phyloP scores from a whole-genome alignment of 352 stramenopile species.

The Phytophthora rubi region DNA sequence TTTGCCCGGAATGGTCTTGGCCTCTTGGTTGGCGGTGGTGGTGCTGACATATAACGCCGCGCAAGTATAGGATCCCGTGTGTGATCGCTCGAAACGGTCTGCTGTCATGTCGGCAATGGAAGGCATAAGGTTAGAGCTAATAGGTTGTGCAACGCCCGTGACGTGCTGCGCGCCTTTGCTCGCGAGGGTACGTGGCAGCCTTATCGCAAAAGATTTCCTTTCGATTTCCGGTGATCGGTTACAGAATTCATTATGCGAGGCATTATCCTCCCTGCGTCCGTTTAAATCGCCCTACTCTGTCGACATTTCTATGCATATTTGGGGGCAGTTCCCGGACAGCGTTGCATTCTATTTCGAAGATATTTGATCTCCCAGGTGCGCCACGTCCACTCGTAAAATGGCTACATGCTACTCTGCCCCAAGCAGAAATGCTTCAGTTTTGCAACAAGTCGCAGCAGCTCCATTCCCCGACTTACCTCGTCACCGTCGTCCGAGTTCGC shows the following conservation, averaged over 20 bases:
- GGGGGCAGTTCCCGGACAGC: neutral
- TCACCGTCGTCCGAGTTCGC: neutral
- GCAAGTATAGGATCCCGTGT: neutral
- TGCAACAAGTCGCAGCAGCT: neutral
- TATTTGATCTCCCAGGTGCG: neutral
- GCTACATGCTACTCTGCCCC: constrained; percentile 4
- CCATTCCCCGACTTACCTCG: constrained; percentile 18
- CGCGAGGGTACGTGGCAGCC: constrained; percentile 1
- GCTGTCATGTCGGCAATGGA: neutral
- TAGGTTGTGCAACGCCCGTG: neutral
- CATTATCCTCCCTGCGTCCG: neutral
- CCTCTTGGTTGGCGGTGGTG: neutral
- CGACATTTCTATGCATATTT: neutral
- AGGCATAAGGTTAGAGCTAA: neutral
- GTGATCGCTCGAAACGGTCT: constrained; percentile 8
- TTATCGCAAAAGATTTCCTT: constrained; percentile 2
- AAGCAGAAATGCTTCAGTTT: constrained; percentile 11
- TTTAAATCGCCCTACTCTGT: neutral
- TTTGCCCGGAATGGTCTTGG: neutral
- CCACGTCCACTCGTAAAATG: constrained; percentile 2
- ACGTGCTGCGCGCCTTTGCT: constrained; percentile 4
- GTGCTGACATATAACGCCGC: neutral
- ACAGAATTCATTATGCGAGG: neutral
- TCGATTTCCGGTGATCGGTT: constrained; percentile 6
- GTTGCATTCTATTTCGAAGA: neutral